Evolutionary conservation across 2,329 filamentous ascomycete genomes (phyloP).

Genomic region (Hypoxylon sp.): DNA sequence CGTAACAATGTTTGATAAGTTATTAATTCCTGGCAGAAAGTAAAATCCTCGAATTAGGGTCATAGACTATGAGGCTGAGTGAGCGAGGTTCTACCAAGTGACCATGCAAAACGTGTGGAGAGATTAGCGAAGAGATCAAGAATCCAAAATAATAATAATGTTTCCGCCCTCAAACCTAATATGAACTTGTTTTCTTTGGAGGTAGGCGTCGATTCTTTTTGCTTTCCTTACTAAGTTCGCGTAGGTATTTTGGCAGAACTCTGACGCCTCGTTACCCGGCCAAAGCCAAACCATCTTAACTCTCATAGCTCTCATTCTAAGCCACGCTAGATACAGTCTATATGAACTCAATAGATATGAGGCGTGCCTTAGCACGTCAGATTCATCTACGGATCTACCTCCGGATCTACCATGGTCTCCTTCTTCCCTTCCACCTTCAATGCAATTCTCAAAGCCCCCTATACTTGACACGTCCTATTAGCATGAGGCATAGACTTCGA

Average conservation of each 20-base stretch:
- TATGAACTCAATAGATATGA: constrained; percentile 5
- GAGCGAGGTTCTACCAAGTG: neutral
- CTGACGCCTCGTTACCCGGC: neutral
- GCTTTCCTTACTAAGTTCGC: neutral
- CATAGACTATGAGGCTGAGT: too few species aligned
- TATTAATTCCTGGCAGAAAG: neutral
- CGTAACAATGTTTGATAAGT: neutral
- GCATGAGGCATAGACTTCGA: neutral
- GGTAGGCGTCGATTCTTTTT: neutral
- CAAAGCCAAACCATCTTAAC: constrained; percentile 1
- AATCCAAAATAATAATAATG: neutral
- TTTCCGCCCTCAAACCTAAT: neutral
- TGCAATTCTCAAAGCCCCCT: neutral
- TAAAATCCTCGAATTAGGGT: neutral
- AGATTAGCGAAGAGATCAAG: neutral
- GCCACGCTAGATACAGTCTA: constrained; percentile 1
- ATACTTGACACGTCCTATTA: neutral
- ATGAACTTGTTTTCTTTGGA: neutral
- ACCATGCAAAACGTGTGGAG: neutral
- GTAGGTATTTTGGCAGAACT: neutral
- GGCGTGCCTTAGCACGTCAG: neutral
- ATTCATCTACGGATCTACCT: neutral
- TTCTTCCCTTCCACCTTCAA: neutral
- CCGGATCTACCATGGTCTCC: neutral
- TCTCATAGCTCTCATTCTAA: neutral